A percentile compares a stretch with the other conserved stretches of the same genome.
These are phyloP conservation scores for Ustilago shanxiensis DNA, from an alignment of 1,284 basidiomycete species.

Conservation along the genomic window DNA sequence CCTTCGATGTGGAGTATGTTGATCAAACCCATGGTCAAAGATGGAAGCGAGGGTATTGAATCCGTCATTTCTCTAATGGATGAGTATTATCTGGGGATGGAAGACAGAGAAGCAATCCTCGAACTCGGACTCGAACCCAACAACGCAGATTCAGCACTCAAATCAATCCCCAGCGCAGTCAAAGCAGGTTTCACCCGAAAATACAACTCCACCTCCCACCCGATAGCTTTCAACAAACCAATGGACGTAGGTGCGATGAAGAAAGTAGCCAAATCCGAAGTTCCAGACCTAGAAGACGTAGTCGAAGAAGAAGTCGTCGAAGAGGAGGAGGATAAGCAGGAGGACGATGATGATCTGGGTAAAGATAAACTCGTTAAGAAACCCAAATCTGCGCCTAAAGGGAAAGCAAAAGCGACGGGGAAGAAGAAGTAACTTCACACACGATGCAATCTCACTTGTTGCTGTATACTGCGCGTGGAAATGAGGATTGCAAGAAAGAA, in stretches of 20 bases:
- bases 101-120: constrained; percentile 95
- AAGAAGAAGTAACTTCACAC: constrained; percentile 12
- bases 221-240: constrained; percentile 61
- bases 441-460: too few relatives aligned
- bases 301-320: constrained; percentile 71
- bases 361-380: constrained; percentile 76
- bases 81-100: constrained; percentile 89
- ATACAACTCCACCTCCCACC: constrained; percentile 72
- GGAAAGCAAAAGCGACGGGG: constrained; percentile 35
- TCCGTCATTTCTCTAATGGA: constrained; percentile 91
- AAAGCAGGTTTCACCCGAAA: constrained; percentile 86
- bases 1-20: constrained; percentile 85
- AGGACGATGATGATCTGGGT: constrained; percentile 60
- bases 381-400: constrained; percentile 65
- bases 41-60: constrained; percentile 76
- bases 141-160: constrained; percentile 77
- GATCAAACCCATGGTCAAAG: constrained; percentile 80
- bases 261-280: constrained; percentile 41
- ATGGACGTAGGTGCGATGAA: constrained; percentile 37
- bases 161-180: constrained; percentile 83
- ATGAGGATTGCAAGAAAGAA: too few relatives aligned
- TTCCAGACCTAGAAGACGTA: constrained; percentile 62
- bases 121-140: constrained; percentile 89
- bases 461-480: too few relatives aligned
- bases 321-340: constrained; percentile 38